Evolutionary conservation across 495 filamentous ascomycete species (phyloP), one percentile per base, ranked within the genome.

Genomic region (Aspergillus panamensis): DNA sequence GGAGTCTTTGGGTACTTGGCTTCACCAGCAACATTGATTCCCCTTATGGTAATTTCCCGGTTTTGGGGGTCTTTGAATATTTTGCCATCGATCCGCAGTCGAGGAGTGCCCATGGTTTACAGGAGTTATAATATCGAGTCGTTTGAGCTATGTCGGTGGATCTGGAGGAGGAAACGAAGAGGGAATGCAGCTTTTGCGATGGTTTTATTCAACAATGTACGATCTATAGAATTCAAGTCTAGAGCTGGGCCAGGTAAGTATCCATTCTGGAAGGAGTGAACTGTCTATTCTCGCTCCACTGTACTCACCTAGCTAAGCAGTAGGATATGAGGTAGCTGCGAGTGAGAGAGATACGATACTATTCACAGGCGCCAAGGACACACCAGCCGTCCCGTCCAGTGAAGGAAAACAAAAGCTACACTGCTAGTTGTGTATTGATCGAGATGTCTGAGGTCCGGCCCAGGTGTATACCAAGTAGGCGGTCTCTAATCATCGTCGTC

Each of bases 1-100:
- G 93, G 93, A 13, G 75, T 73, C 61, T 82, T 88, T 14, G 93
- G 93, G 47, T 82, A 82, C 62, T 90, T 90, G 55, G 82, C 79
- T 66, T 90, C 87, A 16, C 78, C 84, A 16, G 85, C 84, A 50
- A 83, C 79, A 60, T 90, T 90, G 65, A 90, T 87, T 13, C 87
- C 87, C 30, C 85, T 79, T 14, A 90, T 62, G 6, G 83, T 86
- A 32, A 91, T 80, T 67, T 89, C 84, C 53, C 87, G 82, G 58
- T 86, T 82, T 31, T 87, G 66, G 1, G 79, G 61, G 66, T 91
- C 87, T 53, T 88, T 83, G 73, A 98, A 97, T 31, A 82, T 82
- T 63, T 83, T 82, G 52, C 93, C 87, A 55, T 96, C 90, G 62
- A 98, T 89, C 13, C 80, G 85, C 21, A 98, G 79, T 19, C 77